phyloP scores from a whole-genome alignment of 495 filamentous ascomycete genomes.

The Lindgomyces ingoldianus region DNA sequence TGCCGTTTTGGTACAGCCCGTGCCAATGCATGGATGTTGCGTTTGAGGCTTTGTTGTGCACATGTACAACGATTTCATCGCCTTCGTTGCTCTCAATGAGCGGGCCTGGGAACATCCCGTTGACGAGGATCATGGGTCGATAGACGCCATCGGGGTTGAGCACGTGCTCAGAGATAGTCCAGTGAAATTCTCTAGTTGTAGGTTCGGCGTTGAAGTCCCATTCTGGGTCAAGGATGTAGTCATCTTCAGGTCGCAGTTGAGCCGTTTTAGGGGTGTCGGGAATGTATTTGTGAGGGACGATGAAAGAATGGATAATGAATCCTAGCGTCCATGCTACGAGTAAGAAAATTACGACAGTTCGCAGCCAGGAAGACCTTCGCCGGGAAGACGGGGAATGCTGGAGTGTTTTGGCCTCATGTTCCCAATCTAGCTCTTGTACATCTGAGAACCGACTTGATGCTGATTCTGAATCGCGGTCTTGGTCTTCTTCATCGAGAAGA shows the following conservation, averaged over 20 bases:
- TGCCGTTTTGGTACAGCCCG: conserved; percentile 41
- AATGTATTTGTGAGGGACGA: background rate
- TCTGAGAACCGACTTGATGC: conserved; percentile 4
- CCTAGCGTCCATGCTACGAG: conserved; percentile 14
- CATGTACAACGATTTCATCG: conserved; percentile 47
- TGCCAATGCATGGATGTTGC: conserved; percentile 44
- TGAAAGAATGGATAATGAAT: conserved; percentile 16
- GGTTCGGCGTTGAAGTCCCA: conserved; percentile 51
- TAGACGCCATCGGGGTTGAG: conserved; percentile 56
- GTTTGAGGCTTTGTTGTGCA: conserved; percentile 51
- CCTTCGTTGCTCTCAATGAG: conserved; percentile 37
- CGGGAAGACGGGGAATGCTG: background rate
- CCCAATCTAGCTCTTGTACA: conserved; percentile 19
- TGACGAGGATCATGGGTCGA: conserved; percentile 49
- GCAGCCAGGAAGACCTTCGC: conserved; percentile 9
- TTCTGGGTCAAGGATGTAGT: conserved; percentile 50
- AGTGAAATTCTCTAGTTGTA: conserved; percentile 51
- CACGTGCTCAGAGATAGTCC: conserved; percentile 52
- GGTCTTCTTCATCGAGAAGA: conserved; percentile 13
- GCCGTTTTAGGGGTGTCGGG: background rate
- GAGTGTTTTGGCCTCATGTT: background rate
- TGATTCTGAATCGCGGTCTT: background rate
- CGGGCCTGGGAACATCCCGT: conserved; percentile 35
- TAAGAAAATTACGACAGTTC: conserved; percentile 3
- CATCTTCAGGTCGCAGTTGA: conserved; percentile 32